Evolutionary conservation across 345 rosid species (phyloP).

Genomic region (Linum usitatissimum): DNA sequence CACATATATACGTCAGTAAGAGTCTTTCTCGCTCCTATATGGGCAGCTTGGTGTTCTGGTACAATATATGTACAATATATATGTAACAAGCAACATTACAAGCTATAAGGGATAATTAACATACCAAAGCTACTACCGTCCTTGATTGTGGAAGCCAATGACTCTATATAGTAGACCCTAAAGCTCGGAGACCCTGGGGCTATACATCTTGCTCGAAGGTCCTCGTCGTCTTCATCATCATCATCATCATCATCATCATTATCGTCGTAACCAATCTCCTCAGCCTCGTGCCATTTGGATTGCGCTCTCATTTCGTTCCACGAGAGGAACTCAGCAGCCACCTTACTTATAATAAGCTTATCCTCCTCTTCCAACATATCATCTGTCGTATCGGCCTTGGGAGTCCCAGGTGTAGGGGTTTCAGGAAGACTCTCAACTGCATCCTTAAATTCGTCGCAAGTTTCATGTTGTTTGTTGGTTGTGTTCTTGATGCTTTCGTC

Average conservation of each 20-base stretch:
- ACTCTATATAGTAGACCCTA: neutral
- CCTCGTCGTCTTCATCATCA: neutral
- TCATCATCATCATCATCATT: neutral
- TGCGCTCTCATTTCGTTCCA: neutral
- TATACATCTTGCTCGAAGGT: neutral
- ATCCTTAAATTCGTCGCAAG: neutral
- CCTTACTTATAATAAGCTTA: neutral
- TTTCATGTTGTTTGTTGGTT: neutral
- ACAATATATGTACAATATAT: too few species aligned
- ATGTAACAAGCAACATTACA: too few species aligned
- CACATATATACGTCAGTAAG: too few species aligned
- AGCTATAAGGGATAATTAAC: too few species aligned
- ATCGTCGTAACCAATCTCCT: neutral
- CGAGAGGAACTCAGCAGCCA: neutral
- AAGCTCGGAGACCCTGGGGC: neutral
- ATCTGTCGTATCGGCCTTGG: neutral
- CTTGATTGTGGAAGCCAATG: neutral
- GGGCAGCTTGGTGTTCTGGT: too few species aligned
- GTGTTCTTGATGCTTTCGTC: neutral
- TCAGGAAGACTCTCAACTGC: neutral
- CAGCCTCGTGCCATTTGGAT: neutral
- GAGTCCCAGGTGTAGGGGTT: neutral
- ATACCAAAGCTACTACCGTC: neutral
- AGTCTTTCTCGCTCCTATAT: too few species aligned
- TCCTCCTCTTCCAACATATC: neutral